These are phyloP conservation scores for Melampsora americana DNA, from an alignment of 1,284 basidiomycete species.

Conservation along the genomic window DNA sequence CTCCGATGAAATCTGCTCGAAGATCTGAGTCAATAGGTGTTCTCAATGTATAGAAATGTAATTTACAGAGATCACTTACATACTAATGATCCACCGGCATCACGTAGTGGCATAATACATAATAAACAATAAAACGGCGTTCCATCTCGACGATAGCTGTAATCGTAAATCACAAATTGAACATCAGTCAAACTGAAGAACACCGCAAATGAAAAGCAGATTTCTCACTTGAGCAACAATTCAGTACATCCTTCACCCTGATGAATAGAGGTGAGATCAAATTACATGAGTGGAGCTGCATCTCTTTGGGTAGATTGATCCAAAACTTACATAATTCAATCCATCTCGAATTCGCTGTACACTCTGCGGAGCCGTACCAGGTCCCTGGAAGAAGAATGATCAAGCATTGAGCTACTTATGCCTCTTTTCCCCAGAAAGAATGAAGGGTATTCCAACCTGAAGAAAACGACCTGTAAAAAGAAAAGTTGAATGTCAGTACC, in stretches of 20 bases:
- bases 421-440: not conserved
- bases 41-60: not conserved
- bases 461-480: not conserved
- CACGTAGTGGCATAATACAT: conserved; percentile 25
- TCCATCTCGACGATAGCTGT: conserved; percentile 19
- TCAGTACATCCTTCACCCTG: conserved; percentile 39
- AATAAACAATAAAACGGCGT: conserved; percentile 33
- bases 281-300: not conserved
- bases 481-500: not conserved
- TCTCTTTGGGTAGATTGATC: not conserved
- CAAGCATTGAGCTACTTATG: not conserved
- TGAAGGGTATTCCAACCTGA: not conserved
- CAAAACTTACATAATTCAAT: conserved; percentile 15
- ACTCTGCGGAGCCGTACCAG: conserved; percentile 29
- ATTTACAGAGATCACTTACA: not conserved
- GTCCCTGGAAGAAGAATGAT: conserved; percentile 7
- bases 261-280: not conserved
- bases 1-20: conserved; percentile 34
- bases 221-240: conserved; percentile 22
- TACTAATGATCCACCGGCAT: conserved; percentile 20
- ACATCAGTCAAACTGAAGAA: not conserved
- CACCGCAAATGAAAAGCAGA: not conserved
- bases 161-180: not conserved
- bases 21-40: not conserved
- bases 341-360: conserved; percentile 33